phyloP scores from a whole-genome alignment of 208 protist genomes.

The Crithidia thermophila region DNA sequence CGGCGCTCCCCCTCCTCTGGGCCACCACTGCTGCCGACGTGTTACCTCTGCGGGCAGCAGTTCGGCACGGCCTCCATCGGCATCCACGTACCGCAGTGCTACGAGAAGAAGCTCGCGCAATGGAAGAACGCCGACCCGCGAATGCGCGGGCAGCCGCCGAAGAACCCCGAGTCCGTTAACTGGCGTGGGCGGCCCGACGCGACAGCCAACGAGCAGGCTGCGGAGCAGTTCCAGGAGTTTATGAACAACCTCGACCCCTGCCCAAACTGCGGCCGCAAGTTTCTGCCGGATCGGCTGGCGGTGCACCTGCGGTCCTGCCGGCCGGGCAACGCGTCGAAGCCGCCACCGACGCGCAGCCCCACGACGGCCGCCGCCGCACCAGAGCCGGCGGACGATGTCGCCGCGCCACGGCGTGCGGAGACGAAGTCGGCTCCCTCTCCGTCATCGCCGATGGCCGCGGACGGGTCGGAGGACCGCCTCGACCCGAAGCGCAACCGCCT shows the following conservation, averaged over 20 bases:
- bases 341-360: conserved; percentile 16
- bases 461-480: conserved; percentile 16
- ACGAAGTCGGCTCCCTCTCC: neutral
- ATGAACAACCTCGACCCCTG: conserved; percentile 89
- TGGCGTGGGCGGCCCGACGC: conserved; percentile 41
- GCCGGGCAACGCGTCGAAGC: conserved; percentile 61
- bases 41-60: conserved; percentile 89
- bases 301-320: conserved; percentile 92
- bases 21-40: conserved; percentile 65
- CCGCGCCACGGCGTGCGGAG: neutral
- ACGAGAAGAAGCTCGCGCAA: conserved; percentile 83
- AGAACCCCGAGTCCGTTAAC: conserved; percentile 74
- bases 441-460: neutral
- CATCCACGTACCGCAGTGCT: conserved; percentile 91
- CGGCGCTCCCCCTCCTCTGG: conserved; percentile 20
- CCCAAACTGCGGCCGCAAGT: conserved; percentile 89
- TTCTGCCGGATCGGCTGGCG: conserved; percentile 87
- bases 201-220: conserved; percentile 67
- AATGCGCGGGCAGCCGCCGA: conserved; percentile 69
- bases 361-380: neutral
- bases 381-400: neutral
- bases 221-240: conserved; percentile 88
- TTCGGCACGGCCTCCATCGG: conserved; percentile 83
- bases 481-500: conserved; percentile 58
- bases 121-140: conserved; percentile 75